Evolutionary conservation across 441 rosid species (phyloP).

Genomic region (Populus hybrid): DNA sequence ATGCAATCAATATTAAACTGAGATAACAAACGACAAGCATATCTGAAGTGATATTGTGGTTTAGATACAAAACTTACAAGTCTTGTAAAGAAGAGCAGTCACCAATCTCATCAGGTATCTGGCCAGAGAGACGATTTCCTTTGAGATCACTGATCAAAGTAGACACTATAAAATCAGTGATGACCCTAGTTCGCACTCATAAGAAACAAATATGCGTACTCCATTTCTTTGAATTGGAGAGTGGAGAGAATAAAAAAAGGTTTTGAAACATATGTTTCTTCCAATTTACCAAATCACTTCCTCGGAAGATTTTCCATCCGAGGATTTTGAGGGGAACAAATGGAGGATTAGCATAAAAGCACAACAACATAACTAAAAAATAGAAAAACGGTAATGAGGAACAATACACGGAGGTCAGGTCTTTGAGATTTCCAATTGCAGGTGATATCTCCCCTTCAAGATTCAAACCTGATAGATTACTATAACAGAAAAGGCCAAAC

Average conservation of each 20-base stretch:
- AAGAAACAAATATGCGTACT: neutral
- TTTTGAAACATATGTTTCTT: neutral
- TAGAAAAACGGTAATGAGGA: neutral
- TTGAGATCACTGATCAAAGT: constrained; percentile 55
- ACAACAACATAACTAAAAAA: neutral
- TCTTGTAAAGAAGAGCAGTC: constrained; percentile 69
- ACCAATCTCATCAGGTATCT: constrained; percentile 95
- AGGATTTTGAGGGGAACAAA: neutral
- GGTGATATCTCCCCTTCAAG: constrained; percentile 93
- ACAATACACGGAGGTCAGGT: constrained; percentile 56
- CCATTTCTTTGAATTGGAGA: neutral
- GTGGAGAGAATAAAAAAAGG: neutral
- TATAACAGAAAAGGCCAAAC: constrained; percentile 25
- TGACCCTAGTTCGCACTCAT: neutral
- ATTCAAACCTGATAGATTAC: constrained; percentile 84
- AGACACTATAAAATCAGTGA: constrained; percentile 5
- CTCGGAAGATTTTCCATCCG: neutral
- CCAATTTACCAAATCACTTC: neutral
- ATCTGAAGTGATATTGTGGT: neutral
- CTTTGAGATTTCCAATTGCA: constrained; percentile 74
- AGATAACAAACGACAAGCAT: neutral
- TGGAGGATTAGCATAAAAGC: neutral
- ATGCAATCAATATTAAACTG: constrained; percentile 19
- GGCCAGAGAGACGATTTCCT: constrained; percentile 76
- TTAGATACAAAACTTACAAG: constrained; percentile 48